Percentiles rank a stretch among this genome's conserved stretches.
Evolutionary conservation across 106 monocot species (phyloP).

Genomic region (Dioscorea dumetorum): DNA sequence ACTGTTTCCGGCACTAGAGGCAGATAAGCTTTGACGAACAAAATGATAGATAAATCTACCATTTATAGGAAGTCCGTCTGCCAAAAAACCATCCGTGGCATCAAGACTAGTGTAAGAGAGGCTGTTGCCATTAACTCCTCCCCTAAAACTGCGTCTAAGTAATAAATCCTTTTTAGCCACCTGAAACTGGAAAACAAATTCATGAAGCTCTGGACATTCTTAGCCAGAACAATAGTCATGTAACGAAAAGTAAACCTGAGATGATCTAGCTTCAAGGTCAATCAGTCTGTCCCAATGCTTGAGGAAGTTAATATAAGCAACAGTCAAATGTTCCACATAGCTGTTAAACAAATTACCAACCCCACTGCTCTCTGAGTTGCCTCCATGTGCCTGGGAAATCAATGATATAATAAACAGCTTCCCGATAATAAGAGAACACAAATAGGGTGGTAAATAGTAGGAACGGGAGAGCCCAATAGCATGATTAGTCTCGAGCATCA

Average conservation of each 20-base stretch:
- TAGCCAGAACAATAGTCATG: background rate
- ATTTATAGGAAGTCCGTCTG: constrained; percentile 27
- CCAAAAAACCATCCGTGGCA: constrained; percentile 25
- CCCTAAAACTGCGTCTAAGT: constrained; percentile 11
- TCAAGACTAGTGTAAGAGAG: constrained; percentile 63
- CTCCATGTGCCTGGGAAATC: constrained; percentile 60
- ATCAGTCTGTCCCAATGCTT: constrained; percentile 83
- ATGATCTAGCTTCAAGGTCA: constrained; percentile 82
- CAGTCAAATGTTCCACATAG: constrained; percentile 53
- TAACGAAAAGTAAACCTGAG: constrained; percentile 40
- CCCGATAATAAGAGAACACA: background rate
- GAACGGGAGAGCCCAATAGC: too few species aligned
- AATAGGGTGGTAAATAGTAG: background rate
- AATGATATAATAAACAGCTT: background rate
- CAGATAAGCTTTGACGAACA: constrained; percentile 27
- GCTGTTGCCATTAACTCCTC: constrained; percentile 22
- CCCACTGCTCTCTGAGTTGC: constrained; percentile 53
- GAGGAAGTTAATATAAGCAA: constrained; percentile 49
- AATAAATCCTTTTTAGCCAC: constrained; percentile 46
- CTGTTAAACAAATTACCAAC: constrained; percentile 67
- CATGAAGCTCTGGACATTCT: constrained; percentile 3
- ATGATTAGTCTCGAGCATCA: too few species aligned
- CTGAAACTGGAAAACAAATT: constrained; percentile 33
- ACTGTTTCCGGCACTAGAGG: constrained; percentile 4
- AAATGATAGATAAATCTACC: constrained; percentile 66